Evolutionary conservation across 2,329 filamentous ascomycete genomes (phyloP).

Genomic region (Aspergillus terreus): DNA sequence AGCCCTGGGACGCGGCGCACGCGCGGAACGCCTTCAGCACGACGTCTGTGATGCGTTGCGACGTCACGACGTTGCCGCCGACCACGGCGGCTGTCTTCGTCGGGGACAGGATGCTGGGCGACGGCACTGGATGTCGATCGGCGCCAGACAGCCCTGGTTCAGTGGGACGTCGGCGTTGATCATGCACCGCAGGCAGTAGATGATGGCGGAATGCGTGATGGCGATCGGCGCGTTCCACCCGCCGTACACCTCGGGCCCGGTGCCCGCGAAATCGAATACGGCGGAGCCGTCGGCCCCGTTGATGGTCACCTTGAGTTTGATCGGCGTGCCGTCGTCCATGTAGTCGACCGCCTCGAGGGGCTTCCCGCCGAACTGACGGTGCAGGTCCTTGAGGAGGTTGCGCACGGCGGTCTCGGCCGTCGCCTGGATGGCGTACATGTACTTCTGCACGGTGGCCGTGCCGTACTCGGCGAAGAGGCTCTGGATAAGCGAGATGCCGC

Average conservation of each 20-base stretch:
- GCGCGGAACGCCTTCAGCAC: slow-evolving; percentile 76
- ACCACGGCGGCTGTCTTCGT: slow-evolving; percentile 76
- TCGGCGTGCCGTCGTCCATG: slow-evolving; percentile 84
- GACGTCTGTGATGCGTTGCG: slow-evolving; percentile 77
- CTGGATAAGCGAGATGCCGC: slow-evolving; percentile 74
- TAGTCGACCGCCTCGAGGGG: slow-evolving; percentile 73
- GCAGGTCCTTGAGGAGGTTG: slow-evolving; percentile 68
- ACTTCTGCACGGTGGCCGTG: slow-evolving; percentile 72
- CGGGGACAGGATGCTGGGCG: slow-evolving; percentile 69
- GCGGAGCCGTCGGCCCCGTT: slow-evolving; percentile 71
- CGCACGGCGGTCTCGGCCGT: slow-evolving; percentile 76
- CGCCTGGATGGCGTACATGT: slow-evolving; percentile 78
- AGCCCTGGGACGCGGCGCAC: slow-evolving; percentile 74
- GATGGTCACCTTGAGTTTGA: slow-evolving; percentile 71
- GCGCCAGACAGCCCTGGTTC: slow-evolving; percentile 79
- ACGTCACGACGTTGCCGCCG: slow-evolving; percentile 76
- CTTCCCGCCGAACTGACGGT: slow-evolving; percentile 63
- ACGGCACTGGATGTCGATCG: slow-evolving; percentile 69
- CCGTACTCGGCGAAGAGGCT: slow-evolving; percentile 74
- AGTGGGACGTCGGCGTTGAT: slow-evolving; percentile 79
- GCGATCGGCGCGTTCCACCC: slow-evolving; percentile 80
- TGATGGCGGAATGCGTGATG: slow-evolving; percentile 78
- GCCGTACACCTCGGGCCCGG: slow-evolving; percentile 73
- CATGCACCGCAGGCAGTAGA: slow-evolving; percentile 77
- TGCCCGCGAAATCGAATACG: slow-evolving; percentile 73